phyloP scores from a whole-genome alignment of 495 filamentous ascomycete species.

The Penicillium verhagenii region DNA sequence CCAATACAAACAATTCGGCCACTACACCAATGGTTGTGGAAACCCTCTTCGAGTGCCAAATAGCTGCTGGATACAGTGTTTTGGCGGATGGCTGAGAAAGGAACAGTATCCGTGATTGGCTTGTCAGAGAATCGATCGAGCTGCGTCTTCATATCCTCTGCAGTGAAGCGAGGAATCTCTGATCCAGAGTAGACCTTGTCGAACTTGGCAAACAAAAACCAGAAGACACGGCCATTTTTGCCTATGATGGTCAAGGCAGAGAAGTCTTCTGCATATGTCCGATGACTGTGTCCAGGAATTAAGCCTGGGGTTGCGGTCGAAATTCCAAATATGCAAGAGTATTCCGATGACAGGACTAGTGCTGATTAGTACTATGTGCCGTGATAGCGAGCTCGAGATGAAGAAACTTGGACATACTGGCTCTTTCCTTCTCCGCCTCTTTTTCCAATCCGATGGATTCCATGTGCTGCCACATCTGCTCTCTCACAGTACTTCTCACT shows the following conservation, averaged over 20 bases:
- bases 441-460: background rate
- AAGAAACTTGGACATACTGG: conserved; percentile 14
- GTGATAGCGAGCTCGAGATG: too few relatives aligned
- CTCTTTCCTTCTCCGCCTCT: background rate
- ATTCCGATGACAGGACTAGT: conserved; percentile 20
- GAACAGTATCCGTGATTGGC: background rate
- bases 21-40: conserved; percentile 12
- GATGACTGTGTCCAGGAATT: background rate
- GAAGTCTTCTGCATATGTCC: conserved; percentile 7
- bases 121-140: background rate
- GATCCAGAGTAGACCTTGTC: background rate
- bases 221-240: conserved; percentile 9
- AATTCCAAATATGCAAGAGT: conserved; percentile 21
- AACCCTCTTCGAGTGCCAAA: conserved; percentile 18
- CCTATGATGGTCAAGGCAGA: conserved; percentile 5
- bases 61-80: background rate
- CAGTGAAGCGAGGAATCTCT: conserved; percentile 6
- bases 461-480: conserved; percentile 3
- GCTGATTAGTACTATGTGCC: too few relatives aligned
- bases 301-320: conserved; percentile 10
- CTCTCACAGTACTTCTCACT: conserved; percentile 30
- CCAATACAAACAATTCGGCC: conserved; percentile 24
- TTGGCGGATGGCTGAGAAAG: conserved; percentile 1
- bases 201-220: conserved; percentile 13
- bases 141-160: background rate